Evolutionary conservation across 371 early-diverging fungal species (phyloP), one percentile per base, ranked within the genome.

Genomic region (Synchytrium microbalum): DNA sequence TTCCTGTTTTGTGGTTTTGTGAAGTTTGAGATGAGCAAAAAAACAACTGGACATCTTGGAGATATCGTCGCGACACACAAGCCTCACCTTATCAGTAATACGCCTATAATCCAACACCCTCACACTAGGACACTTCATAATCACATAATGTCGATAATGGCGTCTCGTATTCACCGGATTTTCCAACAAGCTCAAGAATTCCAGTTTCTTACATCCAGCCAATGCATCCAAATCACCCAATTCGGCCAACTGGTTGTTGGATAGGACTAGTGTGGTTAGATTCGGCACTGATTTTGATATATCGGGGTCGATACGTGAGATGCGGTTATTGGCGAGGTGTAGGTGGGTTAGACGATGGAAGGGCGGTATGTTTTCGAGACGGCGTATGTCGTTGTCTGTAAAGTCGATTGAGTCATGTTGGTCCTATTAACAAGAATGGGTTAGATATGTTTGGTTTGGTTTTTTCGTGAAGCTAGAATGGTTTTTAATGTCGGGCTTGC

Each of bases 351-450:
- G 84, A 32, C 95, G 88, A 1, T 72, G 61, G 64, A 96, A 80
- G 30, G 77, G 80, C 3, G 98, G 98, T 64, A 98, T 93, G 75
- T 93, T 92, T 64, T 87, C 88, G 27, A 98, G 77, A 0, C 80
- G 66, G 24, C 87, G 83, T 55, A 98, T 77, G 54, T 92, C 92
- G 73, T 98, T 98, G 73, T 93, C 87, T 60, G 92, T 89, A 32
- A 98, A 80, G 73, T 96, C 95, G 58, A 98, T 80, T 25, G 92
- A 79, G 75, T 96, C 96, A 76, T 95, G 85, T 63, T 85, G 82
- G 74, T 96, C 92, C 90, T 91, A 64, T 24, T 28, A 2, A 29
- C 16, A 16, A n/a, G 23, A 14, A 29, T 24, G 13, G 23, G 25
- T 14, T 14, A 13, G 32, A 60, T 16, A 5, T 10, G 32, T 32